A percentile compares a stretch with the other conserved stretches of the same genome.
Conservation (phyloP, 1,284 basidiomycete genomes). For the Abortiporus biennis region DNA sequence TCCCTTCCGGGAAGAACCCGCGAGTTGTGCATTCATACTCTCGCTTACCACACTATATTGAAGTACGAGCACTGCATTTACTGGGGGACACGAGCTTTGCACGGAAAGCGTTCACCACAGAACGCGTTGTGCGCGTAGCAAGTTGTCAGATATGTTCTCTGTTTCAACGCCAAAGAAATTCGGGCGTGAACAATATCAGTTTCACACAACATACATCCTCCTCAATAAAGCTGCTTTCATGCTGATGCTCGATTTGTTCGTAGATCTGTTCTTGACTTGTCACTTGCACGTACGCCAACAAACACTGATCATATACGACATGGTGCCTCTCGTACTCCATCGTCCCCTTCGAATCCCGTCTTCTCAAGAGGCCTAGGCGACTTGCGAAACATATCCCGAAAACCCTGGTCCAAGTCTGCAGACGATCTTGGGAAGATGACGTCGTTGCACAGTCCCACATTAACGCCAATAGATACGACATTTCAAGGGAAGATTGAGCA, state of each 20-base stretch:
- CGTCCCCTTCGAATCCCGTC: slow-evolving; percentile 31
- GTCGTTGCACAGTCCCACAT: slow-evolving; percentile 28
- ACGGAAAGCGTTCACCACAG: too few species aligned
- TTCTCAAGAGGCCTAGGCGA: slow-evolving; percentile 45
- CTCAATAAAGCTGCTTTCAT: slow-evolving; percentile 1
- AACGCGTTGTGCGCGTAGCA: too few species aligned
- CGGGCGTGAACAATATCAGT: too few species aligned
- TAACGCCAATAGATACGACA: slow-evolving; percentile 36
- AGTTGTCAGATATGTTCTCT: too few species aligned
- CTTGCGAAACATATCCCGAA: slow-evolving; percentile 59
- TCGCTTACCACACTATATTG: too few species aligned
- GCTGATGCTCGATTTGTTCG: slow-evolving; percentile 1
- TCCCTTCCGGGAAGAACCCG: slow-evolving; percentile 2
- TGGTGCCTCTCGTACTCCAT: slow-evolving; percentile 27
- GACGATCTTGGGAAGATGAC: slow-evolving; percentile 65
- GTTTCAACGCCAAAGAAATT: too few species aligned
- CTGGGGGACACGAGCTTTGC: too few species aligned
- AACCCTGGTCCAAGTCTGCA: slow-evolving; percentile 71
- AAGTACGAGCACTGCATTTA: too few species aligned
- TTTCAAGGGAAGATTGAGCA: slow-evolving; percentile 59
- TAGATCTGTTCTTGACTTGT: slow-evolving; percentile 66
- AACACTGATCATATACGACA: slow-evolving; percentile 39
- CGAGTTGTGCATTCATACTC: too few species aligned
- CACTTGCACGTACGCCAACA: slow-evolving; percentile 39
- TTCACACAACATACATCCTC: too few species aligned